phyloP scores from a whole-genome alignment of 176 grass and related monocot genomes.

The Ensete ventricosum region DNA sequence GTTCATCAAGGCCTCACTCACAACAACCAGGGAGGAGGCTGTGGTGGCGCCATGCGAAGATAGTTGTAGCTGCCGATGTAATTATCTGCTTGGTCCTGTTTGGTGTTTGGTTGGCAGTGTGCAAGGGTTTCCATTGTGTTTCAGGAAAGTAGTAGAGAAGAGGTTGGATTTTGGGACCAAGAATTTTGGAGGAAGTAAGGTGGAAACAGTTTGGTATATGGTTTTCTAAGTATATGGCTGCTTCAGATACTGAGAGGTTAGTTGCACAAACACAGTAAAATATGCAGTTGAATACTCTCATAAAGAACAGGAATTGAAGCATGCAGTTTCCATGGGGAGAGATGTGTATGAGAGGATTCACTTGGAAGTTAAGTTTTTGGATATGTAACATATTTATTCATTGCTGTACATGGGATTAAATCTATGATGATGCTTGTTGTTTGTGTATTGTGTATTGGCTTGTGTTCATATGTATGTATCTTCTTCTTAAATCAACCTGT shows the following conservation, averaged over 20 bases:
- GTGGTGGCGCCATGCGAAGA: slow-evolving; percentile 67
- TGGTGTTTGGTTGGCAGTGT: slow-evolving; percentile 58
- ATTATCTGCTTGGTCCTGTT: slow-evolving; percentile 64
- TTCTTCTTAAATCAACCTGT: slow-evolving; percentile 6
- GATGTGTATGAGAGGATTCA: too few relatives aligned
- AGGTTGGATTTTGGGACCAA: background rate
- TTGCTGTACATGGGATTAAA: too few relatives aligned
- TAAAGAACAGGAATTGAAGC: too few relatives aligned
- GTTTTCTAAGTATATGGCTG: background rate
- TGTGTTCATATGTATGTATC: background rate
- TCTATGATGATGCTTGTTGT: too few relatives aligned
- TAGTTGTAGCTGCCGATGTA: slow-evolving; percentile 41
- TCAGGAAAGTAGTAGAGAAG: slow-evolving; percentile 17
- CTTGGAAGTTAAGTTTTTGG: too few relatives aligned
- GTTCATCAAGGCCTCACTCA: slow-evolving; percentile 33
- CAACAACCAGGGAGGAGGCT: slow-evolving; percentile 31
- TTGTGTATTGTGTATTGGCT: background rate
- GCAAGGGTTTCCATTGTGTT: slow-evolving; percentile 73
- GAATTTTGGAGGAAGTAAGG: too few relatives aligned
- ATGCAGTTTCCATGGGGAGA: too few relatives aligned
- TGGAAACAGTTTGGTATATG: background rate
- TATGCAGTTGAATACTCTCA: too few relatives aligned
- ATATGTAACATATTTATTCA: too few relatives aligned
- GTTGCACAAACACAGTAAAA: too few relatives aligned
- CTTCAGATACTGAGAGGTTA: too few relatives aligned